These are phyloP conservation scores for Pythium rishiriense DNA, from an alignment of 352 stramenopile species.

Conservation along the genomic window DNA sequence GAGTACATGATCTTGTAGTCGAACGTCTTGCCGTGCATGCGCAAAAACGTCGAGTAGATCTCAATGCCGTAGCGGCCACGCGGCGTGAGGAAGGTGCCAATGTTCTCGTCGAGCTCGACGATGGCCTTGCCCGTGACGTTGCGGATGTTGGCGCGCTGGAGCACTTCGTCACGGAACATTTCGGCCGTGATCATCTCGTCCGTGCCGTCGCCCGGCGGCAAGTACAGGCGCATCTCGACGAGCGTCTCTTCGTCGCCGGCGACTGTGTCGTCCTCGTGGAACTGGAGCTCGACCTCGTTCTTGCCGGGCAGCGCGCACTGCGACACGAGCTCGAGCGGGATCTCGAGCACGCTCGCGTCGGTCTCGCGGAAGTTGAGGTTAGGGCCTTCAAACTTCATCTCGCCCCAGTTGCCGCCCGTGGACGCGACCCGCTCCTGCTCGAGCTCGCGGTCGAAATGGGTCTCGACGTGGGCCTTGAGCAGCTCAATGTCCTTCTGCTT, in stretches of 20 bases:
- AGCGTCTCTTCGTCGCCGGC: constrained; percentile 92
- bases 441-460: constrained; percentile 87
- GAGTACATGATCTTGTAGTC: constrained; percentile 99
- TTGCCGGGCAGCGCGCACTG: constrained; percentile 94
- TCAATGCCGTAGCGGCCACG: constrained; percentile 97
- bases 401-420: constrained; percentile 92
- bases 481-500: constrained; percentile 64
- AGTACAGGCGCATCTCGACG: constrained; percentile 96
- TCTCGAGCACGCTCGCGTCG: constrained; percentile 71
- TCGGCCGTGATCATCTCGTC: constrained; percentile 67
- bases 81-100: constrained; percentile 98
- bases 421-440: constrained; percentile 89
- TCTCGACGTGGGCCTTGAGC: constrained; percentile 71
- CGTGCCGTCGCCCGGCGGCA: constrained; percentile 77
- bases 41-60: constrained; percentile 97
- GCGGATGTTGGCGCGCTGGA: constrained; percentile 83
- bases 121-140: constrained; percentile 96
- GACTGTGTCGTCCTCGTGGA: constrained; percentile 97
- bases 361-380: constrained; percentile 82
- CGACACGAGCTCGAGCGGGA: constrained; percentile 75
- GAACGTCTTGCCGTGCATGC: constrained; percentile 98
- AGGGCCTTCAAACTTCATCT: constrained; percentile 91
- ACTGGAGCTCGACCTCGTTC: constrained; percentile 99
- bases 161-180: constrained; percentile 82
- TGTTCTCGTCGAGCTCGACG: constrained; percentile 95